Base-by-base conservation (phyloP, 202 grass and related monocot species). In the Miscanthus sacchariflorus region DNA sequence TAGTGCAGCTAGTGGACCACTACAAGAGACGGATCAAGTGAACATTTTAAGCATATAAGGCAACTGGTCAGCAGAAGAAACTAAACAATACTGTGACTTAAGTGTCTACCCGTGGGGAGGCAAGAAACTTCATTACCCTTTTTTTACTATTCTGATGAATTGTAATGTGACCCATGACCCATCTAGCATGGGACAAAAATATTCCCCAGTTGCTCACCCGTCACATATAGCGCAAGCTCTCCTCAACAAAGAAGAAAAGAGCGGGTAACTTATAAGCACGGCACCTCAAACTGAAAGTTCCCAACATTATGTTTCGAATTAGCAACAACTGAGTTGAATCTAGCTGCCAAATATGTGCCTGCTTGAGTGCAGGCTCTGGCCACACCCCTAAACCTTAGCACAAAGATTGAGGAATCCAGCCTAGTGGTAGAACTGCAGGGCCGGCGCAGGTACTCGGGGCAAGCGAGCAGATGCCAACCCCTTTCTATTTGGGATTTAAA, bases 311-410 rank as follows among this genome's bases (percentile, higher is more conserved):
- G 50, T 21, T 71, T 67, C 42, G 5, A 54, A 40, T 44, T 13
- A 36, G 12, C n/a, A 28, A 27, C 43, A 15, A 4, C 4, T 33
- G 42, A 1, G 24, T 50, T 79, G 17, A 77, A 83, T 78, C 68
- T 36, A 45, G 58, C 6, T 12, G 5, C 18, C 38, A 30, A 49
- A 27, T 14, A 9, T 4, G 74, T 56, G 61, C 61, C 24, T 12
- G 23, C 61, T 27, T 65, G 3, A 24, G 10, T 65, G 61, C 61
- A 65, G n/a, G 61, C 24, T 27, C 35, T 9, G 1, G 52, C 15
- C 28, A 59, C 12, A 21, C 52, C 52, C 52, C 52, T 56, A 65
- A 82, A 65, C 68, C 43, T 72, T 58, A 73, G 74, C 43, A 59
- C 28, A 79, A 7, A 33, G 46, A 81, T 40, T 67, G 28, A 45